Evolutionary conservation across 2,329 filamentous ascomycete species (phyloP), one percentile per base, ranked within the genome.

Genomic region (Talaromyces marneffei): DNA sequence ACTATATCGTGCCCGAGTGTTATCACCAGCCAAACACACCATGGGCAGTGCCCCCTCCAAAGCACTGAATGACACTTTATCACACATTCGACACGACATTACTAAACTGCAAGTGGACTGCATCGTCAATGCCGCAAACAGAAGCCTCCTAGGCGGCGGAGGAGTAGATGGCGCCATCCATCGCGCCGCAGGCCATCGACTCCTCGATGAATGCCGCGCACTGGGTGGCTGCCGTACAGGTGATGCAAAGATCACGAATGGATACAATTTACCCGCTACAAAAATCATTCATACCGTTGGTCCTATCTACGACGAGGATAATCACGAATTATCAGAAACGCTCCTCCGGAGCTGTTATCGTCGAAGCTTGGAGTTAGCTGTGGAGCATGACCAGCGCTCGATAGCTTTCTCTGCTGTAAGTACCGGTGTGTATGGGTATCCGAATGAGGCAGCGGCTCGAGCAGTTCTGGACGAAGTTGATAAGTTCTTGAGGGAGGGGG

Each of bases 121-220:
- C 65, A 94, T 97, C 67, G 92, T 97, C 73, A 97, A 97, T 73
- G 93, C 94, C 0, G 93, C 94, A 48, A 97, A 97, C 74, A 77
- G 76, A 9, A 83, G 82, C 1, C 84, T 97, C 0, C 81, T 89
- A 0, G 92, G 92, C 59, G 94, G 94, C 58, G 91, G 92, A n/a
- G 94, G 94, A 37, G 92, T 97, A 16, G 89, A 92, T 70, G 89
- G 88, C 42, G 89, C 92, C 29, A 97, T 97, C 68, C 94, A 97
- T 73, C 76, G 82, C 31, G 91, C 88, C 42, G 93, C 94, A 0
- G 94, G 94, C 0, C 83, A 78, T 0, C 74, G 75, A 0, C 83
- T 97, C 0, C 65, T 87, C 20, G 70, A 79, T 8, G 93, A 94
- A 77, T 97, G 93, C 75, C 75, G 78, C n/a, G 82, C 73, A 0